phyloP scores from a whole-genome alignment of 2,329 filamentous ascomycete species.

The Achaetomium macrosporum region DNA sequence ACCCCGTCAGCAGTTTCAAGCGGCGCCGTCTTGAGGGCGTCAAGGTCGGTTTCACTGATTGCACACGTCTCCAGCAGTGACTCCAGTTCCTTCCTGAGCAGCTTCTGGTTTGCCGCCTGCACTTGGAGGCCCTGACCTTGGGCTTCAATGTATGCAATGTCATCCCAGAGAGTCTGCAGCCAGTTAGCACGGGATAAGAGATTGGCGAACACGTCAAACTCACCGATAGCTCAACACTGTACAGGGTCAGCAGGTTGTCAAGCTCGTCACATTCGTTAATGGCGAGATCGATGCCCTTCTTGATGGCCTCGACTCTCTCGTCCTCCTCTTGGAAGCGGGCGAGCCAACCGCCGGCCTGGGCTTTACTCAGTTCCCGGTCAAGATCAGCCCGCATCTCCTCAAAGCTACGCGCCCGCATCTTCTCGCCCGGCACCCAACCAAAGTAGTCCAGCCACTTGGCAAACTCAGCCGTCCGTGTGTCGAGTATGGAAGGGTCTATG shows the following conservation, averaged over 20 bases:
- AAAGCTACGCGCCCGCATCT: conserved; percentile 67
- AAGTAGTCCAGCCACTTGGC: conserved; percentile 78
- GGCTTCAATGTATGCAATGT: conserved; percentile 95
- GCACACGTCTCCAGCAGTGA: conserved; percentile 86
- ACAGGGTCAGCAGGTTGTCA: conserved; percentile 87
- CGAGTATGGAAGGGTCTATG: conserved; percentile 69
- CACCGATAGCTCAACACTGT: conserved; percentile 89
- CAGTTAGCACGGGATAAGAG: conserved; percentile 22
- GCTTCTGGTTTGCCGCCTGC: conserved; percentile 92
- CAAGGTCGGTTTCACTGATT: conserved; percentile 70
- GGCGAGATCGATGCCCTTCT: conserved; percentile 78
- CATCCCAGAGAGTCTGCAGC: conserved; percentile 80
- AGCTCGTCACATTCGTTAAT: conserved; percentile 94
- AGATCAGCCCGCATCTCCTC: conserved; percentile 78
- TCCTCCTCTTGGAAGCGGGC: conserved; percentile 80
- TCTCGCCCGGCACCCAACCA: conserved; percentile 74
- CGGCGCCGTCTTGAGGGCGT: conserved; percentile 65
- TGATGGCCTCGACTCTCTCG: conserved; percentile 80
- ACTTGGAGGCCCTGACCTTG: conserved; percentile 96
- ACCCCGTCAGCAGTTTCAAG: conserved; percentile 66
- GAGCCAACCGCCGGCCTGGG: conserved; percentile 90
- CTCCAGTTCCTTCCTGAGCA: conserved; percentile 83
- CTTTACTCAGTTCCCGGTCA: conserved; percentile 79
- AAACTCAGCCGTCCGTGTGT: conserved; percentile 72
- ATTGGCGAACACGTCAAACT: conserved; percentile 29